Percentiles rank a stretch among this genome's conserved stretches.
Conservation (phyloP, 148 eudicot genomes). For the Silene conica region DNA sequence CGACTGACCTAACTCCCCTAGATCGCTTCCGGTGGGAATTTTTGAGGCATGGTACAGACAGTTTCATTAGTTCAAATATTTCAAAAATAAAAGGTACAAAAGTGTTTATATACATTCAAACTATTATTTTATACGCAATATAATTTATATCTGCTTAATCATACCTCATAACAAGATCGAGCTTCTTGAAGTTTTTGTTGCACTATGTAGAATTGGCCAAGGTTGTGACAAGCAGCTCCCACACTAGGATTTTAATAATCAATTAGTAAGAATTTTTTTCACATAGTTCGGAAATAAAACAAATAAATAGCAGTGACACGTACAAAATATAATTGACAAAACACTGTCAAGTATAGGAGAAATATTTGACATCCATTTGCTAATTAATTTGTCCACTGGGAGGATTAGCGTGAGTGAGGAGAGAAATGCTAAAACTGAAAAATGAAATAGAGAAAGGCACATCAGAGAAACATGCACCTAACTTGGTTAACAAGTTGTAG, state of each 20-base stretch:
- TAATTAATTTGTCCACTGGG: background rate
- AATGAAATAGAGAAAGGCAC: no score
- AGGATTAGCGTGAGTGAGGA: no score
- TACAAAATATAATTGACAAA: background rate
- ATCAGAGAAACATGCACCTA: no score
- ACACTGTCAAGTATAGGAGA: background rate
- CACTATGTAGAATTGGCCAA: constrained; percentile 78
- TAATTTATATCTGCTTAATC: background rate
- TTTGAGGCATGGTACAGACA: background rate
- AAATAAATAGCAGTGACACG: background rate
- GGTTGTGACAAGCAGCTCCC: constrained; percentile 92
- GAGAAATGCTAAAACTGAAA: no score
- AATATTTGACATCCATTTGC: background rate
- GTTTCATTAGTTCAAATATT: background rate
- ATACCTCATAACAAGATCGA: constrained; percentile 77
- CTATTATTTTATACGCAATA: background rate
- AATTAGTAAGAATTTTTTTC: background rate
- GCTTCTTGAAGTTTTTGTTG: constrained; percentile 75
- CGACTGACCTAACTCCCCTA: background rate
- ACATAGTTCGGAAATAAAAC: background rate
- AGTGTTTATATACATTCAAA: background rate
- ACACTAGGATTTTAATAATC: constrained; percentile 42
- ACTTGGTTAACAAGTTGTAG: no score
- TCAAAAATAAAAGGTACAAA: background rate
- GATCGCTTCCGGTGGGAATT: background rate